Percentiles rank a stretch among this genome's conserved stretches.
Evolutionary conservation across 768 basidiomycete species (phyloP).

Genomic region (Steccherinum ochraceum): DNA sequence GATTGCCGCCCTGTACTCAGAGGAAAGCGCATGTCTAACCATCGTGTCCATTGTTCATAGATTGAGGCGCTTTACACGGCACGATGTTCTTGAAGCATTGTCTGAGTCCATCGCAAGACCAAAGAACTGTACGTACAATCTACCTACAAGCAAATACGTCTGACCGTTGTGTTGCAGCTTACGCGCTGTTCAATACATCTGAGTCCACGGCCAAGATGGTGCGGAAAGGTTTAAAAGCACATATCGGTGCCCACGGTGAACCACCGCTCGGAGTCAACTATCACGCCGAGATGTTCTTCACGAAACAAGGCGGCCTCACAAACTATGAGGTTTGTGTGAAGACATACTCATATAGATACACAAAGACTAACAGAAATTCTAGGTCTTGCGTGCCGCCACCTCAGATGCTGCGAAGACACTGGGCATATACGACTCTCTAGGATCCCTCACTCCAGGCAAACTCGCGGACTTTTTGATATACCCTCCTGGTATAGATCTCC

Average conservation of each 20-base stretch:
- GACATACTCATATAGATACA: neutral
- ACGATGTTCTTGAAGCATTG: slow-evolving; percentile 55
- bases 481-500: slow-evolving; percentile 51
- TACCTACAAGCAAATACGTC: neutral
- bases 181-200: slow-evolving; percentile 64
- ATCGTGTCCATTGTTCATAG: too few relatives aligned
- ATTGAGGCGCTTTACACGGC: slow-evolving; percentile 55
- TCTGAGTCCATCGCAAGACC: slow-evolving; percentile 60
- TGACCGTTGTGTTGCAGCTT: slow-evolving; percentile 34
- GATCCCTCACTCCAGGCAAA: slow-evolving; percentile 58
- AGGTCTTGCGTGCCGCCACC: slow-evolving; percentile 69
- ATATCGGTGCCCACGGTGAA: slow-evolving; percentile 72
- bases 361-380: too few relatives aligned
- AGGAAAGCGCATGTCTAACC: too few relatives aligned
- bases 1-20: too few relatives aligned
- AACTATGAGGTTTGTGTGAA: slow-evolving; percentile 66
- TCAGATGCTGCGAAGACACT: slow-evolving; percentile 58
- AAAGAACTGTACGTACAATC: slow-evolving; percentile 42
- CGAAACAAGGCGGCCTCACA: slow-evolving; percentile 54
- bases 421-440: slow-evolving; percentile 55
- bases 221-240: slow-evolving; percentile 48
- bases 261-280: slow-evolving; percentile 70
- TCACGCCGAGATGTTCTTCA: slow-evolving; percentile 68
- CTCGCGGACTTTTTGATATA: slow-evolving; percentile 70
- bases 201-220: slow-evolving; percentile 66